A percentile compares a stretch with the other conserved stretches of the same genome.
phyloP scores from a whole-genome alignment of 2,329 filamentous ascomycete genomes.

The Chrysoporthe austroafricana region DNA sequence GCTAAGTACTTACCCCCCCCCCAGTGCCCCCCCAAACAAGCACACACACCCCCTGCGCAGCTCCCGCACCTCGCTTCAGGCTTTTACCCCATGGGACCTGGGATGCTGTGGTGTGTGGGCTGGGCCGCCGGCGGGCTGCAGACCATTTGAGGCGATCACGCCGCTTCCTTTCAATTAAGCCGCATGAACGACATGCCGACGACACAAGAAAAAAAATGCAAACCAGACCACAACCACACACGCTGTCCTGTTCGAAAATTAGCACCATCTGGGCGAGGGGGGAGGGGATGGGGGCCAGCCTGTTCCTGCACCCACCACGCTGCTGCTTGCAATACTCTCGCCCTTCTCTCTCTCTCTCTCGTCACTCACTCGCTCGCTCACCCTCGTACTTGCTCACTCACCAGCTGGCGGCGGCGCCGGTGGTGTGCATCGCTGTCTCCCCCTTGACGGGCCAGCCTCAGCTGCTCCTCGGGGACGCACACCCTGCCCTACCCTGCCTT shows the following conservation, averaged over 20 bases:
- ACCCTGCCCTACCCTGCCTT: not conserved
- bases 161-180: slow-evolving; percentile 6
- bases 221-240: not conserved
- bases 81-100: slow-evolving; percentile 1
- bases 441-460: not conserved
- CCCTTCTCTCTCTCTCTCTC: not conserved
- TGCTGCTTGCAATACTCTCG: not conserved
- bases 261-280: not conserved
- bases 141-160: not conserved
- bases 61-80: slow-evolving; percentile 3
- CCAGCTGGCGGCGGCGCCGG: too few species aligned
- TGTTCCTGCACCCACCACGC: not conserved
- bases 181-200: slow-evolving; percentile 6
- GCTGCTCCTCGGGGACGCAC: not conserved
- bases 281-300: not conserved
- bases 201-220: not conserved
- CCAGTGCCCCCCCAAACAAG: not conserved
- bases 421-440: not conserved
- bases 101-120: not conserved
- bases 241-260: not conserved
- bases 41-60: not conserved
- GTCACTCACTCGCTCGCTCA: not conserved
- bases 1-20: not conserved
- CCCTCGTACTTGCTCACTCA: not conserved
- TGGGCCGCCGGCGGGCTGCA: not conserved